Evolutionary conservation across 139 green algal genomes (phyloP), one percentile per base, ranked within the genome.

Genomic region (Pleodorina starrii): DNA sequence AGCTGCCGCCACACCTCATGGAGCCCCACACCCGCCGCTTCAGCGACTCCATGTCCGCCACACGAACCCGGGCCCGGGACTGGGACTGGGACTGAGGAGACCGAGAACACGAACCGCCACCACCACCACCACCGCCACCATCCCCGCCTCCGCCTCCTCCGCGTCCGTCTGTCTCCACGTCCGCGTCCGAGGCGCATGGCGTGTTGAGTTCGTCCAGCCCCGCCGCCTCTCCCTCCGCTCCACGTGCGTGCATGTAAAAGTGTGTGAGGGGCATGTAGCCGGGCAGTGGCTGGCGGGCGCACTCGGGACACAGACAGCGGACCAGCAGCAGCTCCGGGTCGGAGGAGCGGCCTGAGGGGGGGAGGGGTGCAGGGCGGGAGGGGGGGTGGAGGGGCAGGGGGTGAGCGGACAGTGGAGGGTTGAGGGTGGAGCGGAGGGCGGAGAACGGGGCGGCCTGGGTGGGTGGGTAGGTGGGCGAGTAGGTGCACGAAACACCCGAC

Each of bases 201-300:
- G 44, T 63, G 27, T 38, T 63, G 44, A 25, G 32, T 32, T 84
- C 76, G 12, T 84, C 50, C 76, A 71, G 48, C 35, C 48, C 76
- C 50, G n/a, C 76, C n/a, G 44, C 76, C 7, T 84, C 76, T 14
- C 32, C 76, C 76, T 48, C 76, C 19, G 17, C 50, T 1, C 36
- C 50, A 19, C 40, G 42, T 4, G 81, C 60, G 60, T 87, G 81
- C 60, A 66, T 57, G 81, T 78, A 87, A n/a, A 87, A 87, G 40
- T 87, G 81, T 25, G 60, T 57, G 32, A 87, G 81, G 27, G 81
- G 81, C 81, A 87, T 87, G 40, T 78, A 85, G 54, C 80, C 59
- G 38, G 80, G 80, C 40, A 86, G 42, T 40, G 40, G 27, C 42
- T 71, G 59, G 27, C 25, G 5, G 57, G 40, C 79, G 59, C 79